Evolutionary conservation across 2,329 filamentous ascomycete genomes (phyloP), one percentile per base, ranked within the genome.

Genomic region (Macroventuria anomochaeta): DNA sequence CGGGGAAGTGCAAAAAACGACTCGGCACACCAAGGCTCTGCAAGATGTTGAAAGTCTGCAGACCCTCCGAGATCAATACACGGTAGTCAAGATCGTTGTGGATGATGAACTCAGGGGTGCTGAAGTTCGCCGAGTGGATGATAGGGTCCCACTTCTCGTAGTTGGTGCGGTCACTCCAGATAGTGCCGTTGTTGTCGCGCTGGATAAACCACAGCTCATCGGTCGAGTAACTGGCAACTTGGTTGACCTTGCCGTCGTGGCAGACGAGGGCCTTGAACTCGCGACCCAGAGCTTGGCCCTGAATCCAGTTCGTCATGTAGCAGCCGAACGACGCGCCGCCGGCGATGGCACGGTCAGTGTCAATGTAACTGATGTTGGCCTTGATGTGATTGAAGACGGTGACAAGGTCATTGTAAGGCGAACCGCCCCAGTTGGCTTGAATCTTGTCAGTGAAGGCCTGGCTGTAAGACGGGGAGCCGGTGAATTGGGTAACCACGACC

Each of bases 41-140:
- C 21, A 96, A 77, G 3, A 93, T 86, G 59, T 96, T 96, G 77
- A 96, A 96, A 46, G 90, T 88, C 13, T 88, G 84, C 40, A 96
- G 75, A 0, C 92, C 92, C 73, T 97, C 93, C 0, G 88, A 85
- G 43, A 96, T 86, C 0, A 92, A 88, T 25, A 97, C 79, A n/a
- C 93, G 85, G 72, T 96, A 97, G 74, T 97, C 93, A 12, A 95
- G 82, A 63, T 74, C 71, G 91, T 91, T 95, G 75, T 97, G 93
- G 48, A 97, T 91, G 57, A 95, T 86, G 61, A 99, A 81, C 75
- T 95, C 87, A 0, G 95, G 93, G 0, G 93, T 97, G 3, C 83
- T 80, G 90, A 92, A 97, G 65, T 93, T 83, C 20, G 80, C 76
- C 0, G 83, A 79, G 59, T 82, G 77, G 3, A 76, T 73, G n/a